A percentile compares a stretch with the other conserved stretches of the same genome.
Conservation (phyloP, 805 yeast species). For the Kluyveromyces starmeri region DNA sequence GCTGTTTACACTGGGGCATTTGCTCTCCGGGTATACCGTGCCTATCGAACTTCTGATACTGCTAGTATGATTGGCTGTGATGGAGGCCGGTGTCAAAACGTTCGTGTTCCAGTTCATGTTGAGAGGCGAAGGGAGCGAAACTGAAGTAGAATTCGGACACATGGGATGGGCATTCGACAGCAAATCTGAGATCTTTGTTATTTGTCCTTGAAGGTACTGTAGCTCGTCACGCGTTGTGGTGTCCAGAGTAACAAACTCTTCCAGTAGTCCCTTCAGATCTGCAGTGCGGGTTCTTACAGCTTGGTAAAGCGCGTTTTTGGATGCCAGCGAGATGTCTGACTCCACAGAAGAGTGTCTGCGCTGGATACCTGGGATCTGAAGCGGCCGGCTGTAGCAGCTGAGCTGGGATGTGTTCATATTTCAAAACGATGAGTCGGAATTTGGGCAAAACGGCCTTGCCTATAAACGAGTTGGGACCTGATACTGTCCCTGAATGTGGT, state of each 20-base stretch:
- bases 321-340: no score
- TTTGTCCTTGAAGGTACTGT: background rate
- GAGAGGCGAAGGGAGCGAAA: background rate
- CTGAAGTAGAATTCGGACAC: no score
- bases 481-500: no score
- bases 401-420: no score
- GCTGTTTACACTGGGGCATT: no score
- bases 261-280: constrained; percentile 1
- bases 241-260: background rate
- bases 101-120: background rate
- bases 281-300: background rate
- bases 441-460: no score
- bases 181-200: background rate
- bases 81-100: background rate
- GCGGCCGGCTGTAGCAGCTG: no score
- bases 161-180: background rate
- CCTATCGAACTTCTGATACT: background rate
- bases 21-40: no score
- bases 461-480: no score
- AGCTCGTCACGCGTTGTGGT: background rate
- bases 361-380: background rate
- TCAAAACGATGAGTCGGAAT: no score
- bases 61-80: background rate
- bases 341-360: constrained; percentile 1
- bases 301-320: background rate